These are phyloP conservation scores for Singerocomus inundabilis DNA, from an alignment of 1,284 basidiomycete species.

Conservation along the genomic window DNA sequence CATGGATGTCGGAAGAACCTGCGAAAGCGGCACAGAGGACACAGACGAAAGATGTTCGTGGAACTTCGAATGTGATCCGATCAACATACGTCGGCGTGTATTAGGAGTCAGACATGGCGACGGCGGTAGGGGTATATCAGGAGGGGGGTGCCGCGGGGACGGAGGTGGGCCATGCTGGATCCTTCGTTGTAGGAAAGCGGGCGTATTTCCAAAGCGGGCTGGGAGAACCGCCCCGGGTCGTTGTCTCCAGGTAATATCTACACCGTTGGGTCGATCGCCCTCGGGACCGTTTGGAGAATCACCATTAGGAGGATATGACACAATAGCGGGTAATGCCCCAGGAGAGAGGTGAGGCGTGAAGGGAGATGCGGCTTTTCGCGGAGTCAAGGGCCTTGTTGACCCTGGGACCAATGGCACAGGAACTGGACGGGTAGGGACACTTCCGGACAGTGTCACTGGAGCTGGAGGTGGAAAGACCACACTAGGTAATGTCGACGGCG, in stretches of 20 bases:
- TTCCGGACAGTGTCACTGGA: slow-evolving; percentile 8
- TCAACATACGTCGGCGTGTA: slow-evolving; percentile 11
- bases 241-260: slow-evolving; percentile 7
- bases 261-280: slow-evolving; percentile 11
- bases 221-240: slow-evolving; percentile 6
- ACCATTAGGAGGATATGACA: not conserved
- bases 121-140: slow-evolving; percentile 30
- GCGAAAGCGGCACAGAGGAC: slow-evolving; percentile 25
- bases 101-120: slow-evolving; percentile 14
- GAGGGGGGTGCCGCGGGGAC: slow-evolving; percentile 30
- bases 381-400: slow-evolving; percentile 17
- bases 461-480: not conserved
- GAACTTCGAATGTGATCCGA: slow-evolving; percentile 28
- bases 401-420: slow-evolving; percentile 14
- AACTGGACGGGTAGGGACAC: slow-evolving; percentile 16
- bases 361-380: slow-evolving; percentile 20
- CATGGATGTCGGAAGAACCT: slow-evolving; percentile 6
- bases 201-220: slow-evolving; percentile 12
- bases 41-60: slow-evolving; percentile 35
- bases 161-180: slow-evolving; percentile 26
- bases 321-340: slow-evolving; percentile 1
- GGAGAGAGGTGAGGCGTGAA: slow-evolving; percentile 27
- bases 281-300: slow-evolving; percentile 9
- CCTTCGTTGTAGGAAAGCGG: slow-evolving; percentile 33
- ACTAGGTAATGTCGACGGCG: slow-evolving; percentile 7